Base-by-base conservation (phyloP, 768 basidiomycete genomes). In the Holtermanniella nyarrowii region DNA sequence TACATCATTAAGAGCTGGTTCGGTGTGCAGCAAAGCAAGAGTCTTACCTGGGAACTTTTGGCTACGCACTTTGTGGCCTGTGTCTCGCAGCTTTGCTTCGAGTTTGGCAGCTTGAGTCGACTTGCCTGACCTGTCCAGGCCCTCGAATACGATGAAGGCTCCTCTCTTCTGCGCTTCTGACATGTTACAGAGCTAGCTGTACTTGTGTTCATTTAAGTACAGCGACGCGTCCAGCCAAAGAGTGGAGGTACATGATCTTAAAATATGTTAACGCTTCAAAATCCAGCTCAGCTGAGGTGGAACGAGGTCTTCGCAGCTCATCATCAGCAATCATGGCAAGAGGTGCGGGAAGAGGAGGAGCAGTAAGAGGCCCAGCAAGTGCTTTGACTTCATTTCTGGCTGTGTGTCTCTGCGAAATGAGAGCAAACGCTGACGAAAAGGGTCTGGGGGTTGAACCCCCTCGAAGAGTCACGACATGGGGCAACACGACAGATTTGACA, bases 101-200 rank as follows among this genome's bases (percentile, higher is more conserved):
- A 95, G 79, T 16, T 75, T 72, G 0, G 77, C 73, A 0, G 82
- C 82, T 66, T 96, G 93, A 0, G 90, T 99, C 26, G 84, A 86
- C 70, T 97, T 97, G 14, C 95, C 95, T 0, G 87, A 89, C 55
- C 86, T 77, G 69, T 97, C 93, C n/a, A 97, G 80, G 13, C 93
- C 95, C 72, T 96, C 91, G 46, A 96, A 77, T 31, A 89, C 90
- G 65, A 96, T 84, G 73, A 97, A 90, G 5, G 84, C 78, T 0
- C 86, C 87, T 44, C 70, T 51, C 12, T 16, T 16, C 31, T 37
- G 31, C 31, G 31, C 10, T 37, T 16, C 31, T 37, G 31, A 7
- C 31, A 7, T 37, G 31, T 37, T 37, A n/a, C n/a, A n/a, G n/a
- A n/a, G n/a, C n/a, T n/a, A n/a, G n/a, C 31, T 37, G 10, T 37